phyloP scores from a whole-genome alignment of 2,329 filamentous ascomycete species.

The Cladosporium sp. region DNA sequence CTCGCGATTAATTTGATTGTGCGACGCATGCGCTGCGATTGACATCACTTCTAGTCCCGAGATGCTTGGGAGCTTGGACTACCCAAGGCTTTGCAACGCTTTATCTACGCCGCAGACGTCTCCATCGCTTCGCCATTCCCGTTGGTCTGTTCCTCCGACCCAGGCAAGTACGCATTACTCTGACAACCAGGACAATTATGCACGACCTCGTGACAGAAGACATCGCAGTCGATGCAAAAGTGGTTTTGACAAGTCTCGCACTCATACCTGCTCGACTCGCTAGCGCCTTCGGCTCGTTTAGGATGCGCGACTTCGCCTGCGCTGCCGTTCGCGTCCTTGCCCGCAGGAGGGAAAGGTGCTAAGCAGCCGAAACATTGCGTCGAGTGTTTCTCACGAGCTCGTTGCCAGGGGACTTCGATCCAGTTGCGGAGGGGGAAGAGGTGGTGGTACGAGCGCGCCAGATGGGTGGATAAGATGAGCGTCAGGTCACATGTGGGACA shows the following conservation, averaged over 20 bases:
- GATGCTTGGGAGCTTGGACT: no score
- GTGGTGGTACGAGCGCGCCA: constrained; percentile 90
- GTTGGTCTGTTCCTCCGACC: constrained; percentile 9
- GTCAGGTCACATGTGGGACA: constrained; percentile 90
- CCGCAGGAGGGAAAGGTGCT: constrained; percentile 58
- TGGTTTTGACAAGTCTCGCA: constrained; percentile 83
- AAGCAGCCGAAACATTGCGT: constrained; percentile 75
- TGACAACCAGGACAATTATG: constrained; percentile 95
- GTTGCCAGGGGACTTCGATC: constrained; percentile 80
- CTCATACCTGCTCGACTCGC: constrained; percentile 82
- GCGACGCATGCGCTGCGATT: no score
- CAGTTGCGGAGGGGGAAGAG: constrained; percentile 87
- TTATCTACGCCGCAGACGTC: background rate
- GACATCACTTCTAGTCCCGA: no score
- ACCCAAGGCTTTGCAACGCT: no score
- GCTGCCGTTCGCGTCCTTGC: constrained; percentile 13
- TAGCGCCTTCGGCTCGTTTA: constrained; percentile 51
- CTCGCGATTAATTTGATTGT: background rate
- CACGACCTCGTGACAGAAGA: constrained; percentile 88
- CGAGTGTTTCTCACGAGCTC: constrained; percentile 49
- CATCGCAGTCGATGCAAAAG: constrained; percentile 97
- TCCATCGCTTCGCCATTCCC: constrained; percentile 11
- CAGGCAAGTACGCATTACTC: constrained; percentile 33
- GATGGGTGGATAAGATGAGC: constrained; percentile 86
- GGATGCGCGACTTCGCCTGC: background rate